Evolutionary conservation across 2,329 filamentous ascomycete genomes (phyloP), one percentile per base, ranked within the genome.

Genomic region (Talaromyces atroroseus): DNA sequence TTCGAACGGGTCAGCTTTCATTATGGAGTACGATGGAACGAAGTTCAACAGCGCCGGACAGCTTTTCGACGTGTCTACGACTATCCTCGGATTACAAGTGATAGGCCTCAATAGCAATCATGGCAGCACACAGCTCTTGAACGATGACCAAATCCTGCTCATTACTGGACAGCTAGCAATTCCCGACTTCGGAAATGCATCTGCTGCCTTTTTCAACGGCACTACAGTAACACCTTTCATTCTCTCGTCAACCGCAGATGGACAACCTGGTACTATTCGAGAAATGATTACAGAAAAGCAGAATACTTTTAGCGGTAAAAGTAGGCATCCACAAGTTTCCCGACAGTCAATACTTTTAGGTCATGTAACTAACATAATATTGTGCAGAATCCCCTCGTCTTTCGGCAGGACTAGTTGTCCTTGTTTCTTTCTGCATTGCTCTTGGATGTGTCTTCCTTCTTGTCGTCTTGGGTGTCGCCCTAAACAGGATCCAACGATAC

Each of bases 131-230:
- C 73, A 82, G 38, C 76, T 91, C 6, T 74, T 99, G 16, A 80
- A 84, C 52, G 73, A 80, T 18, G 78, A 84, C 60, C 84, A 94
- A 68, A 81, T 84, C 3, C 82, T 99, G 36, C 81, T 99, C 73
- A 77, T 97, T 50, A 90, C 90, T n/a, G 94, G 94, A 40, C 83
- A 87, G 53, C 83, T 99, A 62, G 81, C 84, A 61, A 79, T 97
- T 18, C 83, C 87, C 0, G 76, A 77, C 49, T 91, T 91, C 67
- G 92, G 92, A 58, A 86, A 85, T 57, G 90, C 88, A 5, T 95
- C 92, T 14, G 91, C 90, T 8, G 92, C 86, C 7, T 77, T 96
- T 26, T 99, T 89, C 76, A 90, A 97, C 66, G 94, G 94, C 64
- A 90, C 85, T 11, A 76, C 78, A 2, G 85, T 92, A 68, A 79